phyloP scores from a whole-genome alignment of 805 yeast species.

The Tetrapisispora namnaoensis region DNA sequence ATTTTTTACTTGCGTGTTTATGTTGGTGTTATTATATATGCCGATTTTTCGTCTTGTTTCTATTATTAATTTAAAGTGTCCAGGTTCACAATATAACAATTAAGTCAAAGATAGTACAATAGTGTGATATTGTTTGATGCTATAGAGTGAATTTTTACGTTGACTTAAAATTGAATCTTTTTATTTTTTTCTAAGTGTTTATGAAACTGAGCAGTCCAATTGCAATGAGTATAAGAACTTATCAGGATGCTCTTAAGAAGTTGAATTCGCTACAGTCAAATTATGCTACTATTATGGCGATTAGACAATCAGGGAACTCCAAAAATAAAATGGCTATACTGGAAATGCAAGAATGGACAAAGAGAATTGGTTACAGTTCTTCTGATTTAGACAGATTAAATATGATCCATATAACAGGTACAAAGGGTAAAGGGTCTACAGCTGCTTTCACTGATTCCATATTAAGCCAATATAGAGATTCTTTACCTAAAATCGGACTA shows the following conservation, averaged over 20 bases:
- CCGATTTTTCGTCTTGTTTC: too few species aligned
- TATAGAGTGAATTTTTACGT: too few species aligned
- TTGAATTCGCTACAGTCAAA: conserved; percentile 86
- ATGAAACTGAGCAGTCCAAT: conserved; percentile 3
- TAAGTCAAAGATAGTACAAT: too few species aligned
- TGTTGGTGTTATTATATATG: too few species aligned
- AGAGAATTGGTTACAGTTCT: conserved; percentile 58
- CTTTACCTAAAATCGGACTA: conserved; percentile 60
- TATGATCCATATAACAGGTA: conserved; percentile 88
- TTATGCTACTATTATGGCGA: conserved; percentile 79
- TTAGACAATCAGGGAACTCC: conserved; percentile 55
- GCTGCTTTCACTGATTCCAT: conserved; percentile 89
- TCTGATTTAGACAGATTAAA: conserved; percentile 64
- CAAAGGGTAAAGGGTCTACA: conserved; percentile 97
- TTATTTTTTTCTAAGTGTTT: neutral
- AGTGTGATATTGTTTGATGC: too few species aligned
- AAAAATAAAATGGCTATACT: conserved; percentile 63
- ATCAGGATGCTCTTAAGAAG: conserved; percentile 70
- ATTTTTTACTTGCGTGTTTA: too few species aligned
- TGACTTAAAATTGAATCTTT: too few species aligned
- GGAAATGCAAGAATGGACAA: conserved; percentile 77
- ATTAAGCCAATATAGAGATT: conserved; percentile 46
- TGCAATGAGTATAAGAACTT: conserved; percentile 20
- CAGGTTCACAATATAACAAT: too few species aligned
- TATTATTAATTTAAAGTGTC: too few species aligned